Evolutionary conservation across 306 rosid species (phyloP), one percentile per base, ranked within the genome.

Genomic region (Begonia masoniana): DNA sequence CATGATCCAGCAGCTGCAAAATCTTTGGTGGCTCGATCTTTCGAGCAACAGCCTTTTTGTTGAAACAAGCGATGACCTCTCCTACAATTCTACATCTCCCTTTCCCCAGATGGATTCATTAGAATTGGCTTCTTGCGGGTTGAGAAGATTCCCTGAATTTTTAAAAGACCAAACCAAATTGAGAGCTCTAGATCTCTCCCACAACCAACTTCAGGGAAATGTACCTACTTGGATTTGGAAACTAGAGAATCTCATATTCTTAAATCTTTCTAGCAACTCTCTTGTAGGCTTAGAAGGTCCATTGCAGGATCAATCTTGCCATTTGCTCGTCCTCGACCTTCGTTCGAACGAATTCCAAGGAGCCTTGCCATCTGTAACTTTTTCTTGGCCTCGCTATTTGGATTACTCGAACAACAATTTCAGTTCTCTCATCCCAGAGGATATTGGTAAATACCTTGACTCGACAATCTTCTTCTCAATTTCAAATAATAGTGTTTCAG

Each of bases 201-300:
- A n/a, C 10, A 2, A 84, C 81, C 51, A 49, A 21, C 7, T 73
- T 84, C 49, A 11, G n/a, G 86, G 76, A 5, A 19, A 52, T 12
- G 41, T 81, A 21, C 89, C 95, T 24, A 41, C 4, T 6, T 78
- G 86, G 91, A 58, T 78, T 31, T 78, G 80, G 87, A 15, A 12
- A 15, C 19, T 69, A n/a, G 19, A 17, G 5, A 3, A 0, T 2
- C 36, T 52, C 7, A 24, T 0, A 0, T 10, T 0, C 0, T 15
- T 62, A 39, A 24, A 68, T 62, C 52, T 68, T 7, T 68, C 61
- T 43, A 12, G 9, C 9, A n/a, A 68, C 10, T 15, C 43, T 23
- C 35, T n/a, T n/a, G n/a, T n/a, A n/a, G n/a, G n/a, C n/a, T n/a
- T n/a, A n/a, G n/a, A n/a, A n/a, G n/a, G n/a, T n/a, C n/a, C n/a